Conservation (phyloP, 2,329 filamentous ascomycete genomes). For the Claviceps purpurea region DNA sequence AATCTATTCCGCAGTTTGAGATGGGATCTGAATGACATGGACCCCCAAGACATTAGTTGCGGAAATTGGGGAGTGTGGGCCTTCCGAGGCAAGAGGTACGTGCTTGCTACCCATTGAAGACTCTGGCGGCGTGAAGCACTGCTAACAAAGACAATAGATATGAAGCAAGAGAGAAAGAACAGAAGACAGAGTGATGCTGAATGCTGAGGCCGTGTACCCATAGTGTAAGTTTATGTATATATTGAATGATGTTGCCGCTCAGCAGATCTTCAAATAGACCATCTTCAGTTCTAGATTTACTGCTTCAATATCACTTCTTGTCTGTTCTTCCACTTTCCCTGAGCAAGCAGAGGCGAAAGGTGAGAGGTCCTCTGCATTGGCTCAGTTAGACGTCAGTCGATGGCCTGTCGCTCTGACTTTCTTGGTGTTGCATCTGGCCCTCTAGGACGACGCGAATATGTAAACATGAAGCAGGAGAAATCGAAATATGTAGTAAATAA, state of each 20-base stretch:
- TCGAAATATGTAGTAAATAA: too few species aligned
- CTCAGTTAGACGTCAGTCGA: too few species aligned
- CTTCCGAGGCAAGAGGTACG: conserved; percentile 90
- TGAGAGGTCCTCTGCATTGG: too few species aligned
- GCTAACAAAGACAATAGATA: conserved; percentile 29
- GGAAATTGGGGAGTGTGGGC: conserved; percentile 97
- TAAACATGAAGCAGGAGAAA: too few species aligned
- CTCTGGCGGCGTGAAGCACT: not conserved
- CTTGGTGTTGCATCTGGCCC: too few species aligned
- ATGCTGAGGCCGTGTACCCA: conserved; percentile 1
- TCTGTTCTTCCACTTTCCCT: too few species aligned
- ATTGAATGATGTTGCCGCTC: not conserved
- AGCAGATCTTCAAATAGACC: not conserved
- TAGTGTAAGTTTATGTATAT: conserved; percentile 5
- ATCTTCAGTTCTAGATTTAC: not conserved
- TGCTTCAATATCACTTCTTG: conserved; percentile 1
- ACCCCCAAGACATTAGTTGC: conserved; percentile 85
- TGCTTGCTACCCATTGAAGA: not conserved
- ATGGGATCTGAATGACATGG: conserved; percentile 94
- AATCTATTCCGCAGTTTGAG: conserved; percentile 86
- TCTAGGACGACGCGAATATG: too few species aligned
- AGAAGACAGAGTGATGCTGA: conserved; percentile 6
- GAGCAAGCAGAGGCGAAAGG: too few species aligned
- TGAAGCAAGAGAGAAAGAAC: conserved; percentile 46
- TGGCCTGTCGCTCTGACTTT: too few species aligned